Evolutionary conservation across 2,329 filamentous ascomycete species (phyloP).

Genomic region (Graphilbum sp.): DNA sequence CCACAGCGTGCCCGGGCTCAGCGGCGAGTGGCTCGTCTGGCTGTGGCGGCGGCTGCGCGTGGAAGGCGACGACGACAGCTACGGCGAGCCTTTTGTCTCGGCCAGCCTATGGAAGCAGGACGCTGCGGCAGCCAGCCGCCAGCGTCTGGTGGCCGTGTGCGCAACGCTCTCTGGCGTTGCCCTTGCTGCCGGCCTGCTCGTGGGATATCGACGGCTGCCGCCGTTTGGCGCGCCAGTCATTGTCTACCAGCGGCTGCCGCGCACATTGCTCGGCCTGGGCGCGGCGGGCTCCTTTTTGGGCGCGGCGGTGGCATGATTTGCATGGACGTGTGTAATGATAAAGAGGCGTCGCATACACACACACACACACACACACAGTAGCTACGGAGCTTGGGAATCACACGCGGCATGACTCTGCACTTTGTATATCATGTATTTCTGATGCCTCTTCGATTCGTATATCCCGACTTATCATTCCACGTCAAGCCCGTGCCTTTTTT

Average conservation of each 20-base stretch:
- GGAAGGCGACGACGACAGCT: constrained; percentile 6
- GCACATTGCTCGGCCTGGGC: constrained; percentile 5
- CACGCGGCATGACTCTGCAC: too few species aligned
- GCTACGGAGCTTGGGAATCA: too few species aligned
- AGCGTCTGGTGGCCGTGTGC: constrained; percentile 16
- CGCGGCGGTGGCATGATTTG: neutral
- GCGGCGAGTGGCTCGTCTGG: constrained; percentile 18
- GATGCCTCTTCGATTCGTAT: too few species aligned
- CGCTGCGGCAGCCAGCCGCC: constrained; percentile 6
- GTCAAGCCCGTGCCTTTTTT: neutral
- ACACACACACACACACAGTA: too few species aligned
- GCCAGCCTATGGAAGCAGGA: neutral
- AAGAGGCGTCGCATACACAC: too few species aligned
- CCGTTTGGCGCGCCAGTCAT: constrained; percentile 29
- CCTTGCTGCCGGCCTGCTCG: constrained; percentile 18
- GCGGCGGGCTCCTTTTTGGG: constrained; percentile 1
- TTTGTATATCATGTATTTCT: too few species aligned
- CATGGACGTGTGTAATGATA: too few species aligned
- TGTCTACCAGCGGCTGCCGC: constrained; percentile 21
- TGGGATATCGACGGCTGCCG: constrained; percentile 22
- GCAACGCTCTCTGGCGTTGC: constrained; percentile 21
- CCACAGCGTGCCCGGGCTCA: constrained; percentile 15
- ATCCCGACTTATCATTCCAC: neutral
- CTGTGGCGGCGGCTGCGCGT: constrained; percentile 7
- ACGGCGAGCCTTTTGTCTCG: neutral